Conservation (phyloP, 2,329 filamentous ascomycete species). For the Fusarium lateritium region DNA sequence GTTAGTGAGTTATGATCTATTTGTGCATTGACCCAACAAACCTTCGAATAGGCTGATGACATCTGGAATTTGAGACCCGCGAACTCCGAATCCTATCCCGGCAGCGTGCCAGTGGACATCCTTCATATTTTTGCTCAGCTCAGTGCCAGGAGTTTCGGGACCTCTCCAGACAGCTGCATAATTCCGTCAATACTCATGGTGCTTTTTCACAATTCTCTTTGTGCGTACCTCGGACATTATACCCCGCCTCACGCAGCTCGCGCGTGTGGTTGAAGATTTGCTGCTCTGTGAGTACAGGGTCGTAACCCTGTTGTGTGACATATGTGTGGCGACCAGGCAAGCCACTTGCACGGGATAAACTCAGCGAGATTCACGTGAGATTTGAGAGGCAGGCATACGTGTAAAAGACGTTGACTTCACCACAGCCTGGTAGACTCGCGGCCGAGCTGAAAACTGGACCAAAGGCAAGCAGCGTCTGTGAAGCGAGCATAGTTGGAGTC, state of each 20-base stretch:
- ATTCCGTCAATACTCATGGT: not conserved
- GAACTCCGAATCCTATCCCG: constrained; percentile 11
- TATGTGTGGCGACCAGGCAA: constrained; percentile 15
- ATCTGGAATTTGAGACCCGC: constrained; percentile 4
- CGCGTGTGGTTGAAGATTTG: constrained; percentile 29
- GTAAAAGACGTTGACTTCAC: constrained; percentile 20
- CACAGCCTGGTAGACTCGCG: not conserved
- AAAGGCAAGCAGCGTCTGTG: constrained; percentile 1
- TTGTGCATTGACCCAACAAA: rapidly evolving
- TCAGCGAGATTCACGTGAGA: rapidly evolving
- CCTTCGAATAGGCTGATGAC: constrained; percentile 21
- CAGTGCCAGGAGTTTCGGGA: not conserved
- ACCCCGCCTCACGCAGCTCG: constrained; percentile 6
- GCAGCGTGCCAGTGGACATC: constrained; percentile 10
- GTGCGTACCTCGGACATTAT: not conserved
- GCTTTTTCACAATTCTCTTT: no score
- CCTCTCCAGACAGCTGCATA: constrained; percentile 13
- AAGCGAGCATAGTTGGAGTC: not conserved
- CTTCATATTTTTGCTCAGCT: constrained; percentile 1
- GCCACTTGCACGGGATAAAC: not conserved
- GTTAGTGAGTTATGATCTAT: not conserved
- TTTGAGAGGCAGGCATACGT: not conserved
- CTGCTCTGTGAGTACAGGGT: not conserved
- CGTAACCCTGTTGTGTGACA: constrained; percentile 16
- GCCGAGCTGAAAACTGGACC: not conserved